phyloP scores from a whole-genome alignment of 306 rosid species.

The Trichosanthes cucumerina region DNA sequence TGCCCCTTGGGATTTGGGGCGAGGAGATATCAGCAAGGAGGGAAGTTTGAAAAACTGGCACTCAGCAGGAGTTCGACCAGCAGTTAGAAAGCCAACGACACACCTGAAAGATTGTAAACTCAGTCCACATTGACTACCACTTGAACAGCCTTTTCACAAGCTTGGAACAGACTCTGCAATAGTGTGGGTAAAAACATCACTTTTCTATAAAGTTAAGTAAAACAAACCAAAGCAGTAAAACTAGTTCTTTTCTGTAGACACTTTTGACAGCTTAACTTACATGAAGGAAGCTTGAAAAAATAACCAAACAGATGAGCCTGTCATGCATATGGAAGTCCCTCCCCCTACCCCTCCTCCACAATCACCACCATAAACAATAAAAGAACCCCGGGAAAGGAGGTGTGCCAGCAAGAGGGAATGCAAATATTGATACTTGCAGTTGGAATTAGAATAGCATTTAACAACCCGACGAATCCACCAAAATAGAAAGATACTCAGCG shows the following conservation, averaged over 20 bases:
- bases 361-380: neutral
- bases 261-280: neutral
- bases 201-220: neutral
- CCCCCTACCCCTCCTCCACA: neutral
- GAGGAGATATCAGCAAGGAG: neutral
- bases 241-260: neutral
- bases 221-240: constrained; percentile 2
- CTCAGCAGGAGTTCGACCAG: neutral
- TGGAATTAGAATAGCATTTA: no score
- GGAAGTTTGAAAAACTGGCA: neutral
- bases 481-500: constrained; percentile 18
- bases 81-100: neutral
- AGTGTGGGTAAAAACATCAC: neutral
- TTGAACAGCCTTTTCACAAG: neutral
- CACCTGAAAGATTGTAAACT: neutral
- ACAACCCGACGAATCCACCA: neutral
- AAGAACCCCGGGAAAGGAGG: neutral
- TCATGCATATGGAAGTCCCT: constrained; percentile 23
- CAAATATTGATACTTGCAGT: neutral
- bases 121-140: neutral
- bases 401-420: neutral
- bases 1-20: neutral
- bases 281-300: constrained; percentile 41
- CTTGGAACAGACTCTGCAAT: constrained; percentile 50
- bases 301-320: constrained; percentile 39